These are phyloP conservation scores for Graphilbum sp. DNA, from an alignment of 2,329 filamentous ascomycete species.

Conservation along the genomic window DNA sequence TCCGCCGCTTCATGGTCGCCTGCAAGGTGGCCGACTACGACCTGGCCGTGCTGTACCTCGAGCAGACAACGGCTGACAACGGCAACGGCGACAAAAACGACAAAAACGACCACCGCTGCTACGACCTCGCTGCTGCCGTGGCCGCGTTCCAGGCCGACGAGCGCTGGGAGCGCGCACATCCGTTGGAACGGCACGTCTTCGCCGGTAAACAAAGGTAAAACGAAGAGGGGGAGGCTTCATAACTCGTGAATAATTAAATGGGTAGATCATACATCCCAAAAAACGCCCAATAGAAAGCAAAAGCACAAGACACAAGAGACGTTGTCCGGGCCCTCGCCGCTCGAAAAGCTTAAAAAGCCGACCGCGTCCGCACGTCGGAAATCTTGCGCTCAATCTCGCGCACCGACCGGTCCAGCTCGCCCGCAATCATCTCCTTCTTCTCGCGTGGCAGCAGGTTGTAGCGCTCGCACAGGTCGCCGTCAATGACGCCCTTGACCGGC, in stretches of 20 bases:
- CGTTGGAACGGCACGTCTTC: too few relatives aligned
- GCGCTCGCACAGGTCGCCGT: slow-evolving; percentile 90
- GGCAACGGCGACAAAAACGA: slow-evolving; percentile 20
- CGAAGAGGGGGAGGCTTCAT: too few relatives aligned
- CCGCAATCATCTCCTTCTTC: slow-evolving; percentile 90
- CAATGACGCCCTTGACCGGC: slow-evolving; percentile 90
- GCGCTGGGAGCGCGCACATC: slow-evolving; percentile 56
- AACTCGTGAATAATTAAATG: too few relatives aligned
- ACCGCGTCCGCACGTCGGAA: slow-evolving; percentile 45
- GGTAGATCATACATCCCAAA: too few relatives aligned
- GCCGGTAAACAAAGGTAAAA: too few relatives aligned
- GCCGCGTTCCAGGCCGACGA: slow-evolving; percentile 54
- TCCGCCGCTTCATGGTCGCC: slow-evolving; percentile 63
- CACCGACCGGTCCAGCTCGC: slow-evolving; percentile 77
- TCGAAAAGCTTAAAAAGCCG: slow-evolving; percentile 43
- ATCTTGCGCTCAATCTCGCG: slow-evolving; percentile 94
- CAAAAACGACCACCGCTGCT: slow-evolving; percentile 32
- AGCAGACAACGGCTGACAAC: slow-evolving; percentile 16
- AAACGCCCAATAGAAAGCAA: background rate
- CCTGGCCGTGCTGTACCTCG: slow-evolving; percentile 57
- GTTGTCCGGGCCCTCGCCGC: too few relatives aligned
- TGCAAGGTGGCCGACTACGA: slow-evolving; percentile 68
- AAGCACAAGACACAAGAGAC: background rate
- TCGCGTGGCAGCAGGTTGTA: slow-evolving; percentile 72
- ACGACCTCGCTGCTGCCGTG: slow-evolving; percentile 49